Evolutionary conservation across 2,329 filamentous ascomycete species (phyloP), one percentile per base, ranked within the genome.

Genomic region (Talaromyces sp.): DNA sequence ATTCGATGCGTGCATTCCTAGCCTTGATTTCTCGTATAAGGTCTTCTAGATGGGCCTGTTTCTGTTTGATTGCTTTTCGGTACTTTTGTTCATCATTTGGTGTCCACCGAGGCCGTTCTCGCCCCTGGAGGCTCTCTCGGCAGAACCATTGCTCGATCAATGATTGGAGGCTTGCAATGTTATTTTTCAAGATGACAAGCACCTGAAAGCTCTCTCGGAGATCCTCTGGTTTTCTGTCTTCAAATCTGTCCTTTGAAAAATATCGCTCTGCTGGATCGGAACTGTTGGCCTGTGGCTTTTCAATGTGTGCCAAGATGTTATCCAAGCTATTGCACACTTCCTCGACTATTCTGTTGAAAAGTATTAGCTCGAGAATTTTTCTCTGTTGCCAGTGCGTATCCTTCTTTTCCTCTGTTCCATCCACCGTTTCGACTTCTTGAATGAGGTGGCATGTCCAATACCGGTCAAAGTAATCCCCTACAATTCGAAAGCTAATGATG

Each of bases 401-500:
- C 19, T 32, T 8, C 30, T 55, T 22, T 6, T 25, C 15, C 17
- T 39, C 36, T n/a, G 15, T 39, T n/a, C 3, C 36, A 15, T 15
- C 28, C 2, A 33, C 13, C 25, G 27, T n/a, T 30, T 61, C 58
- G 7, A 60, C 19, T 36, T 63, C 51, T 53, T 73, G 62, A 15
- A 71, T 57, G n/a, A 70, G 57, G 53, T 70, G 65, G 42, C 71
- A 72, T 1, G 72, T 74, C 72, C 72, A 74, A 39, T 69, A 73
- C 0, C 71, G 67, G 49, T 74, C 72, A 27, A 71, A 73, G 42
- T 72, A 71, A 59, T 75, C 71, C 4, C 72, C 71, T 8, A 62
- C 44, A 33, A 75, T 71, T 7, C 68, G 66, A 39, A 74, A 75
- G 0, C 71, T 62, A 27, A 67, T 65, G 0, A 66, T 63, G 0